Evolutionary conservation across 1,284 basidiomycete genomes (phyloP).

Genomic region (Fomitiporia mediterranea): DNA sequence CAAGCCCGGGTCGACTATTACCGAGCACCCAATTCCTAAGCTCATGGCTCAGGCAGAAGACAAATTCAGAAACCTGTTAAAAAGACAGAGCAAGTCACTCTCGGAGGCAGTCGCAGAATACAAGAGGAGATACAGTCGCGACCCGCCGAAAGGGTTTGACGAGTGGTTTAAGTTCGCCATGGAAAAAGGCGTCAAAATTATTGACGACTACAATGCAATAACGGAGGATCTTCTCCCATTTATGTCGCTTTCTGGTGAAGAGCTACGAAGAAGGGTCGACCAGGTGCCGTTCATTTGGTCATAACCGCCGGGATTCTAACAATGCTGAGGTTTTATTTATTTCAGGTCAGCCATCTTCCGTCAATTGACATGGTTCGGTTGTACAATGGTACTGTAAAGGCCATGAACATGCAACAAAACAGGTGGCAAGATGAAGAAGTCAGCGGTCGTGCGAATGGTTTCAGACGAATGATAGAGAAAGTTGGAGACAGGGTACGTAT

Average conservation of each 20-base stretch:
- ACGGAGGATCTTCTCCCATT: constrained; percentile 78
- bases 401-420: constrained; percentile 49
- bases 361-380: constrained; percentile 85
- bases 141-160: constrained; percentile 88
- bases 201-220: constrained; percentile 91
- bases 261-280: constrained; percentile 65
- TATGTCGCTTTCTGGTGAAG: constrained; percentile 65
- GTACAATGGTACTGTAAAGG: constrained; percentile 55
- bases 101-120: constrained; percentile 76
- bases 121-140: constrained; percentile 63
- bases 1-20: constrained; percentile 19
- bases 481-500: constrained; percentile 60
- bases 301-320: background rate
- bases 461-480: constrained; percentile 66
- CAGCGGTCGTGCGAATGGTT: constrained; percentile 73
- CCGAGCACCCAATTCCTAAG: constrained; percentile 72
- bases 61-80: constrained; percentile 61
- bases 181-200: constrained; percentile 69
- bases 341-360: constrained; percentile 69
- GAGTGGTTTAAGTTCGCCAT: constrained; percentile 83
- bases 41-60: constrained; percentile 78
- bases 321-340: background rate
- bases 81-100: constrained; percentile 73
- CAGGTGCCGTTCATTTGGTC: constrained; percentile 45
- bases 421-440: constrained; percentile 61